These are phyloP conservation scores for Glonium stellatum DNA, from an alignment of 495 filamentous ascomycete species.

Conservation along the genomic window DNA sequence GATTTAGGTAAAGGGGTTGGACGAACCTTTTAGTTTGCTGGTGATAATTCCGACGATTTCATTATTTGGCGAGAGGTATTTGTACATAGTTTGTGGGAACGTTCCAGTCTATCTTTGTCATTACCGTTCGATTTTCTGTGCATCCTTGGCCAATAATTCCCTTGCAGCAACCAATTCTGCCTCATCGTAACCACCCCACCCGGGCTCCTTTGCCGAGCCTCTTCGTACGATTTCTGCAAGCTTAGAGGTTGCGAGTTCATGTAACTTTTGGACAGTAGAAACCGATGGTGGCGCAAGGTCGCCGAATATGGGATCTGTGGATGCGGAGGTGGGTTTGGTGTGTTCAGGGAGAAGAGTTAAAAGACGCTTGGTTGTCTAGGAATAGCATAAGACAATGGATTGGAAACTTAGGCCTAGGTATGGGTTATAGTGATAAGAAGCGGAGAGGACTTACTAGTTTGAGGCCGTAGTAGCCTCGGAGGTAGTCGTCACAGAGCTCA, in stretches of 20 bases:
- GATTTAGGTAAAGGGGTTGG: too few species aligned
- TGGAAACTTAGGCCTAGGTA: neutral
- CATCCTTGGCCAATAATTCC: conserved; percentile 54
- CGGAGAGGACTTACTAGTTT: conserved; percentile 57
- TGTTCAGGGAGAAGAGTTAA: conserved; percentile 24
- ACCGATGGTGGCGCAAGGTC: conserved; percentile 35
- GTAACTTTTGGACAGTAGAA: conserved; percentile 57
- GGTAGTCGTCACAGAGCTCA: conserved; percentile 86
- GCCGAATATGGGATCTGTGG: conserved; percentile 31
- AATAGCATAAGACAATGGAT: neutral
- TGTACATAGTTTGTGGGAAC: too few species aligned
- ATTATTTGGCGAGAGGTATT: too few species aligned
- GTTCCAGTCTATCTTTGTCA: too few species aligned
- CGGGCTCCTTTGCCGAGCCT: conserved; percentile 50
- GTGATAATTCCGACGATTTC: too few species aligned
- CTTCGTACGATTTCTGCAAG: conserved; percentile 69
- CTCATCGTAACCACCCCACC: conserved; percentile 65
- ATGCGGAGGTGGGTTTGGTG: conserved; percentile 10
- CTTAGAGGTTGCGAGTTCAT: conserved; percentile 63
- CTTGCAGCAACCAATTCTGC: conserved; percentile 72
- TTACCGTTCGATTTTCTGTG: conserved; percentile 31
- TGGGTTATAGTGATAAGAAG: neutral
- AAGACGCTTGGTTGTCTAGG: conserved; percentile 20
- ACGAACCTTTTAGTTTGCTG: too few species aligned
- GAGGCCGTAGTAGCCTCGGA: conserved; percentile 87